Base-by-base conservation (phyloP, 495 filamentous ascomycete genomes). In the Hyaloscypha variabilis region DNA sequence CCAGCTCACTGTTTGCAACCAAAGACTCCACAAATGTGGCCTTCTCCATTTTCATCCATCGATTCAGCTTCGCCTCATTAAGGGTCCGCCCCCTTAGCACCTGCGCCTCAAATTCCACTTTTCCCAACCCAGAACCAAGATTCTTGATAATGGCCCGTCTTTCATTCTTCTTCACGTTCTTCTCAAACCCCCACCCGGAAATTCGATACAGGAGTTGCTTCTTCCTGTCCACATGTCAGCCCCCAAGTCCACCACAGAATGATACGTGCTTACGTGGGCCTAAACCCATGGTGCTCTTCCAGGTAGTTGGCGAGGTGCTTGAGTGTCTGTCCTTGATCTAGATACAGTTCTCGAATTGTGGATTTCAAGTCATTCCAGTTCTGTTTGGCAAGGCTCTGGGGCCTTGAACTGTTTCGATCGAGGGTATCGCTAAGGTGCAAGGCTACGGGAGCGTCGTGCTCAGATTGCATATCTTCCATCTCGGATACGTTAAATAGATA, bases 91-190 rank as follows among this genome's bases (percentile, higher is more conserved):
- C 57, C 21, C 30, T n/a, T 6, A 34, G 31, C 14, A 8, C 10
- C 24, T 36, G 29, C 28, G 57, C 17, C 23, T 31, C 30, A 34
- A 59, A n/a, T 19, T 59, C 57, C 17, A 46, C 39, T 46, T 46
- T 46, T 46, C 6, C 39, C 10, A 46, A 17, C 8, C 8, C 29
- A 36, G 29, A 14, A 23, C 34, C 34, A 59, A 59, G 31, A 21
- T 26, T 19, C 34, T 59, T 6, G 23, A 59, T 36, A 10, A 59
- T 59, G n/a, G 19, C n/a, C 6, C 30, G 19, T 23, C 30, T 23
- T 46, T 59, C 57, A 21, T 59, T 36, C 30, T 46, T 36, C 30
- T 59, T 59, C 28, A 59, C 57, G 34, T 59, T 59, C 57, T 59
- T 59, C 34, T 59, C 57, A 46, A 59, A 39, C 17, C 34, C 34